Evolutionary conservation across 2,329 filamentous ascomycete species (phyloP).

Genomic region (Fusarium floridanum): DNA sequence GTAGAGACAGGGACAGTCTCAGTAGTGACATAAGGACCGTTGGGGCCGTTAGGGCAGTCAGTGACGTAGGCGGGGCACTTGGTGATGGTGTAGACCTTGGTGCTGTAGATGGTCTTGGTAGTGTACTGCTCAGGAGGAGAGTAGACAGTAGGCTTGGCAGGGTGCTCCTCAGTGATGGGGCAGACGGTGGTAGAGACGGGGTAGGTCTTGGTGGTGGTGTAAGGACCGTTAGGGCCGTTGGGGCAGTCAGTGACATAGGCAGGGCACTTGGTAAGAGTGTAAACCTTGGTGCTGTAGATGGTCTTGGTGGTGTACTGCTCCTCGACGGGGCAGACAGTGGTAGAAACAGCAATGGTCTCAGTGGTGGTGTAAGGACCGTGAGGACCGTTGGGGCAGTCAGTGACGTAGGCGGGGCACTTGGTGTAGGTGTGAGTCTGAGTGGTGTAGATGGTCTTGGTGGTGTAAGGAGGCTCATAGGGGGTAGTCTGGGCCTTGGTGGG

Average conservation of each 20-base stretch:
- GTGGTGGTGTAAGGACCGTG: conserved; percentile 45
- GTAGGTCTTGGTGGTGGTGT: conserved; percentile 49
- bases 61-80: conserved; percentile 44
- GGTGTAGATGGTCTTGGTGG: conserved; percentile 50
- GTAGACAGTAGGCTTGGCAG: conserved; percentile 31
- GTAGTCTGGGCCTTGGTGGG: conserved; percentile 18
- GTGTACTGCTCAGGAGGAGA: conserved; percentile 46
- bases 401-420: conserved; percentile 48
- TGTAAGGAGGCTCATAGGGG: conserved; percentile 33
- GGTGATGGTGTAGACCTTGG: conserved; percentile 38
- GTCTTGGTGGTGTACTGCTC: conserved; percentile 36
- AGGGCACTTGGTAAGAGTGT: conserved; percentile 49
- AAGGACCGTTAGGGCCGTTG: conserved; percentile 34
- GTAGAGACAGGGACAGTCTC: conserved; percentile 36
- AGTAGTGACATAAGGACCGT: conserved; percentile 21
- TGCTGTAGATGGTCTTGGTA: conserved; percentile 43
- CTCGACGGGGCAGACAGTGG: conserved; percentile 59
- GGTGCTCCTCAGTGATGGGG: conserved; percentile 50
- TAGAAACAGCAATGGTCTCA: conserved; percentile 52
- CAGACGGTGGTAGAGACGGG: conserved; percentile 58
- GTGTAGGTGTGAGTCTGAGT: conserved; percentile 48
- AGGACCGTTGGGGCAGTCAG: conserved; percentile 46
- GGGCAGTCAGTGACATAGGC: conserved; percentile 50
- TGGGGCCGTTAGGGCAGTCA: conserved; percentile 46
- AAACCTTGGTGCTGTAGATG: conserved; percentile 41